Conservation (phyloP, 257 asterid genomes). For the Plantago elongata region DNA sequence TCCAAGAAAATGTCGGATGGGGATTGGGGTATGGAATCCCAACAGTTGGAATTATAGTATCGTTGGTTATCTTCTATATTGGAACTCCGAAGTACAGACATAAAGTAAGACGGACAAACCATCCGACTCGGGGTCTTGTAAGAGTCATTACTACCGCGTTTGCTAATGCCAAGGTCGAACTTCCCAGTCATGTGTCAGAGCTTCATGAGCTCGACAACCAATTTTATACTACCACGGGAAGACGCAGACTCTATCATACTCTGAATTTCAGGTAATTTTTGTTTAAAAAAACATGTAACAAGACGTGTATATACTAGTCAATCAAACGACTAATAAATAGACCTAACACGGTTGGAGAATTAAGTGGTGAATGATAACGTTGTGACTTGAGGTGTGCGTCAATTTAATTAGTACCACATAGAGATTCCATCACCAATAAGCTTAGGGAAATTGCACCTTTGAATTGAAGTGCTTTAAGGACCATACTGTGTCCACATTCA, state of each 20-base stretch:
- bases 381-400: too few species aligned
- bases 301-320: too few species aligned
- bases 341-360: too few species aligned
- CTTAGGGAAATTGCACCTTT: too few species aligned
- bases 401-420: too few species aligned
- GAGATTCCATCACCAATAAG: too few species aligned
- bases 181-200: constrained; percentile 35
- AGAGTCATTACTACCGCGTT: constrained; percentile 46
- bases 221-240: constrained; percentile 39
- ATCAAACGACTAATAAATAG: too few species aligned
- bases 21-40: constrained; percentile 85
- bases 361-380: too few species aligned
- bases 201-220: constrained; percentile 65
- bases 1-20: constrained; percentile 85
- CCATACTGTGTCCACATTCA: too few species aligned
- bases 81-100: constrained; percentile 79
- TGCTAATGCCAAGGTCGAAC: constrained; percentile 41
- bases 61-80: constrained; percentile 51
- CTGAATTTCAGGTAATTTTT: constrained; percentile 50
- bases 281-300: too few species aligned
- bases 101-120: constrained; percentile 48
- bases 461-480: too few species aligned
- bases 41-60: constrained; percentile 53
- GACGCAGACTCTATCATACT: constrained; percentile 64
- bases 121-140: constrained; percentile 50